Evolutionary conservation across 2,329 filamentous ascomycete genomes (phyloP).

Genomic region (Colletotrichum siamense): DNA sequence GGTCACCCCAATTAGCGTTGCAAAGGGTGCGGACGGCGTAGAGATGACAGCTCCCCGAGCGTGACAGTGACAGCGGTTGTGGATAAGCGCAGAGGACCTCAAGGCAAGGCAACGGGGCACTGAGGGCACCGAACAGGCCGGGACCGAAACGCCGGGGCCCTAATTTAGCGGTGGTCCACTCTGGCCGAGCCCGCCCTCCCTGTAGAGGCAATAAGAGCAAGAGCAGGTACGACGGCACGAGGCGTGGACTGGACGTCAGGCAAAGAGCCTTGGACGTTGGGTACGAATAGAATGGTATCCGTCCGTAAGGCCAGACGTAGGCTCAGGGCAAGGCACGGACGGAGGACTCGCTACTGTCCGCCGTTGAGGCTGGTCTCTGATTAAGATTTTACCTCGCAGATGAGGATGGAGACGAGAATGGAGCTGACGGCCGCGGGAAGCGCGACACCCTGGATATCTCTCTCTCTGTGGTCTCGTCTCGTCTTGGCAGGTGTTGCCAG

Average conservation of each 20-base stretch:
- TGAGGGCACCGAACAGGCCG: not conserved
- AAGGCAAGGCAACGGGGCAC: not conserved
- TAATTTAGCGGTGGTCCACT: conserved; percentile 1
- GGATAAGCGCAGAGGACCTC: not conserved
- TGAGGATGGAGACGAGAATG: not conserved
- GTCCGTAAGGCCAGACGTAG: not conserved
- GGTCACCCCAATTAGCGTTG: not conserved
- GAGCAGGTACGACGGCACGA: not conserved
- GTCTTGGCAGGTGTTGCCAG: not conserved
- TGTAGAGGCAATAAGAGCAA: not conserved
- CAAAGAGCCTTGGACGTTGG: not conserved
- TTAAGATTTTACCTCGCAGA: not conserved
- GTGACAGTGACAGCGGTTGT: not conserved
- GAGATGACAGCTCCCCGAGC: not conserved
- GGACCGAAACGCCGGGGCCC: not conserved
- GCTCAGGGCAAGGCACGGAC: not conserved
- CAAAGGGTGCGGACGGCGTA: not conserved
- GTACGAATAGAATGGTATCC: not conserved
- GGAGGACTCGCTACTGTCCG: not conserved
- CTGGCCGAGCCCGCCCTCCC: not conserved
- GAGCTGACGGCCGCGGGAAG: not conserved
- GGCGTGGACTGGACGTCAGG: not conserved
- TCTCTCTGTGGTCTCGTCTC: not conserved
- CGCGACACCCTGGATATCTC: not conserved
- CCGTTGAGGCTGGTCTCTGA: not conserved